A percentile compares a stretch with the other conserved stretches of the same genome.
Evolutionary conservation across 257 asterid genomes (phyloP).

Genomic region (Solanum peruvianum): DNA sequence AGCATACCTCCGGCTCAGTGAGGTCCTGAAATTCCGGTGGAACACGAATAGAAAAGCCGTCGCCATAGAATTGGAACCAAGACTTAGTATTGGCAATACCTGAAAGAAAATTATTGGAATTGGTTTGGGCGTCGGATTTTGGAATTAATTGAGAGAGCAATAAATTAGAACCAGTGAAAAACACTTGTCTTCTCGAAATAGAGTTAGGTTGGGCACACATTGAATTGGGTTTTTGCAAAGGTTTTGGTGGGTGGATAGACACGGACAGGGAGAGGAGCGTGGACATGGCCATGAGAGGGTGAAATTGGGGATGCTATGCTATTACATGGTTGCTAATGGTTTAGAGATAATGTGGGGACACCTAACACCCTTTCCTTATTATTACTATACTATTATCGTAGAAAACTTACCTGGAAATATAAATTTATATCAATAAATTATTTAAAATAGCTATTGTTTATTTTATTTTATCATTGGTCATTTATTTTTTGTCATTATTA

Average conservation of each 20-base stretch:
- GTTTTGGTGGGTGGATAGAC: conserved; percentile 21
- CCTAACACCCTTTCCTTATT: not conserved
- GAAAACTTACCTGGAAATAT: too few relatives aligned
- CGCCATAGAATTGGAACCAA: conserved; percentile 83
- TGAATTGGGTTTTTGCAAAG: conserved; percentile 7
- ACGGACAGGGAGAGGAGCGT: conserved; percentile 9
- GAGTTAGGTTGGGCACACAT: not conserved
- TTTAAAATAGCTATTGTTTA: too few relatives aligned
- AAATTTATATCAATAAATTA: too few relatives aligned
- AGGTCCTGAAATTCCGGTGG: conserved; percentile 81
- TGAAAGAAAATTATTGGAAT: conserved; percentile 38
- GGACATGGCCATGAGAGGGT: conserved; percentile 22
- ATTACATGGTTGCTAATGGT: not conserved
- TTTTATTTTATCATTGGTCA: too few relatives aligned
- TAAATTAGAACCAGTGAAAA: conserved; percentile 26
- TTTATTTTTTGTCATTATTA: too few relatives aligned
- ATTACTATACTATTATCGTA: too few relatives aligned
- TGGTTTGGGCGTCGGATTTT: conserved; percentile 28
- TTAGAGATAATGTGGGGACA: conserved; percentile 17
- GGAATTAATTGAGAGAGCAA: conserved; percentile 14
- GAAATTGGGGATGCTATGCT: not conserved
- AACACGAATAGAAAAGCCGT: conserved; percentile 80
- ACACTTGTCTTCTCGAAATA: conserved; percentile 35
- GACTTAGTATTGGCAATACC: conserved; percentile 79
- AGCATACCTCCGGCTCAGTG: conserved; percentile 67